Percentiles rank a stretch among this genome's conserved stretches.
Conservation (phyloP, 495 filamentous ascomycete species). For the Polyplosphaeria fusca region DNA sequence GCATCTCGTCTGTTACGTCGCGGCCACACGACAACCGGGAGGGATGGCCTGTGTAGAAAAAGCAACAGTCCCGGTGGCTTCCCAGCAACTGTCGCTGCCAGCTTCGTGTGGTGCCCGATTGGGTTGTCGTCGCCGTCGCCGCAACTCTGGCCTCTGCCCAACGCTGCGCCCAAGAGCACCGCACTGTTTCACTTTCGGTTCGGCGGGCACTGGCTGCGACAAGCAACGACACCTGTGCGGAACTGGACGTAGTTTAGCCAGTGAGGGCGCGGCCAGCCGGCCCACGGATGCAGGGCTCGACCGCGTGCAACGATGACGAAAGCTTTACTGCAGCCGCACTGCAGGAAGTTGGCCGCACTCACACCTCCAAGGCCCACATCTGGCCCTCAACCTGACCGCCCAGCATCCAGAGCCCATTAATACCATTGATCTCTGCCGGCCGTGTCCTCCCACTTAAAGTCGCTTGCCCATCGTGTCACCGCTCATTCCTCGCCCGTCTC, state of each 20-base stretch:
- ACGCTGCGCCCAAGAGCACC: constrained; percentile 8
- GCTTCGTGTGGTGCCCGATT: not conserved
- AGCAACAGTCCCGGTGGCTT: not conserved
- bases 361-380: not conserved
- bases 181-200: not conserved
- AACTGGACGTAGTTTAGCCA: too few relatives aligned
- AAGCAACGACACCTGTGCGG: not conserved
- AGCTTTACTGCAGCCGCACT: not conserved
- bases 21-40: not conserved
- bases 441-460: too few relatives aligned
- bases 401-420: constrained; percentile 4
- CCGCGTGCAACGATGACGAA: constrained; percentile 26
- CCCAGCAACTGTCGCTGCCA: not conserved
- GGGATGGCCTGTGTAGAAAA: constrained; percentile 1
- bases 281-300: too few relatives aligned
- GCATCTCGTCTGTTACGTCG: constrained; percentile 1
- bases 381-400: constrained; percentile 1
- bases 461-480: not conserved
- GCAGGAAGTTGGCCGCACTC: constrained; percentile 9
- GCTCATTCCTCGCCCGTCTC: not conserved
- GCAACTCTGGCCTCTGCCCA: constrained; percentile 1
- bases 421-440: not conserved
- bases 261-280: too few relatives aligned
- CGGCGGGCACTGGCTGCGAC: not conserved
- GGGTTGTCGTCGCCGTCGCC: not conserved